Percentiles rank a stretch among this genome's conserved stretches.
Evolutionary conservation across 768 basidiomycete genomes (phyloP).

Genomic region (Termitomyces sp.): DNA sequence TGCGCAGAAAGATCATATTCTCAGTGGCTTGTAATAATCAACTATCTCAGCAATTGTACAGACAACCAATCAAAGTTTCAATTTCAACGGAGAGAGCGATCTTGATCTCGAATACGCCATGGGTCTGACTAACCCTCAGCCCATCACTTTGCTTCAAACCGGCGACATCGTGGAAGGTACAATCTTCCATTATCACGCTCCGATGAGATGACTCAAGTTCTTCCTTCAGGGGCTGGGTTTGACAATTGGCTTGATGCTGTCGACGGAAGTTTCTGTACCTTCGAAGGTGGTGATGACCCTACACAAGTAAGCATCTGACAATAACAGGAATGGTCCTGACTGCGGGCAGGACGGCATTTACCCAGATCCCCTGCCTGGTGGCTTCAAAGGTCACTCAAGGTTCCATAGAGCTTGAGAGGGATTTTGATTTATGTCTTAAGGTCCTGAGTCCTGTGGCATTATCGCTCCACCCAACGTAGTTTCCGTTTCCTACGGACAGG

Average conservation of each 20-base stretch:
- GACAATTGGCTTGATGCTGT: constrained; percentile 48
- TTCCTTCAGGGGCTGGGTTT: constrained; percentile 35
- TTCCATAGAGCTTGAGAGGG: neutral
- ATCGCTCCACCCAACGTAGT: constrained; percentile 38
- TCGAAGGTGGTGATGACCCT: constrained; percentile 43
- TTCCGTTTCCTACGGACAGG: constrained; percentile 40
- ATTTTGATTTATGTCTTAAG: constrained; percentile 11
- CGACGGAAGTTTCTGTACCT: constrained; percentile 40
- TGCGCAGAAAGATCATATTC: neutral
- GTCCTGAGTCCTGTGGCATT: constrained; percentile 35
- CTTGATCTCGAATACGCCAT: constrained; percentile 58
- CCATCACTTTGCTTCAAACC: constrained; percentile 39
- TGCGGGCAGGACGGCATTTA: constrained; percentile 20
- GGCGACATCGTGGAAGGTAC: constrained; percentile 39
- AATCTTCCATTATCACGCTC: neutral
- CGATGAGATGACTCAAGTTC: neutral
- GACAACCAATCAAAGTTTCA: constrained; percentile 34
- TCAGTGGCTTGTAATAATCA: neutral
- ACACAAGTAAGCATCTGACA: constrained; percentile 15
- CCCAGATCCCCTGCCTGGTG: constrained; percentile 12
- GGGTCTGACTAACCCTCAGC: constrained; percentile 37
- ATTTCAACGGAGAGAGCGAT: constrained; percentile 51
- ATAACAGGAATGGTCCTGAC: neutral
- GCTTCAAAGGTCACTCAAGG: constrained; percentile 9
- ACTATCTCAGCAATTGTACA: constrained; percentile 37